These are phyloP conservation scores for Graphium sp. DNA, from an alignment of 2,329 filamentous ascomycete species.

Conservation along the genomic window DNA sequence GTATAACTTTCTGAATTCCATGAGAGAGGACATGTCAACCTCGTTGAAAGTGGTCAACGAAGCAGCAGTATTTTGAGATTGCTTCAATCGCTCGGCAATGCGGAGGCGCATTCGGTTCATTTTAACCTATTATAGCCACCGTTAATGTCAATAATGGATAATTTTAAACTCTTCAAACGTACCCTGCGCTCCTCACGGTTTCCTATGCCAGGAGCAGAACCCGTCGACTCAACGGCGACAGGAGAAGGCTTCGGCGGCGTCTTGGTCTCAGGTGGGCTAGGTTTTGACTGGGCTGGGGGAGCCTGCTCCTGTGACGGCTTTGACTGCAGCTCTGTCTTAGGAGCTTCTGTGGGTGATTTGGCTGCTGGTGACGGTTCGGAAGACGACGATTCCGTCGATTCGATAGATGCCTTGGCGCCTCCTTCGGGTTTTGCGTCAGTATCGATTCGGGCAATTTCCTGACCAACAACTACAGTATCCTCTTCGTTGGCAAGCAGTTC, in stretches of 20 bases:
- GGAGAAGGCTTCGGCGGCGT: constrained; percentile 14
- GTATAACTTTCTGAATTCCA: constrained; percentile 94
- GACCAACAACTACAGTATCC: constrained; percentile 86
- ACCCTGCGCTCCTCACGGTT: constrained; percentile 78
- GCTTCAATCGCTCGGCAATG: constrained; percentile 94
- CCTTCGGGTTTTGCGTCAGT: constrained; percentile 49
- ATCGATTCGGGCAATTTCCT: constrained; percentile 78
- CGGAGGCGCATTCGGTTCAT: constrained; percentile 99
- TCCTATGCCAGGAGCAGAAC: constrained; percentile 33
- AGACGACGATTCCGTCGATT: no score
- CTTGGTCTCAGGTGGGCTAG: constrained; percentile 20
- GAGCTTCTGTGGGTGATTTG: constrained; percentile 32
- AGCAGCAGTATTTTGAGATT: constrained; percentile 95
- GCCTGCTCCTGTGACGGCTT: constrained; percentile 22
- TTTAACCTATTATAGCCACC: constrained; percentile 51
- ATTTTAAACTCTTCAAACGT: constrained; percentile 18
- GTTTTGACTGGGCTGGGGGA: constrained; percentile 16
- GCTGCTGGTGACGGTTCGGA: constrained; percentile 8
- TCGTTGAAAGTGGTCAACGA: constrained; percentile 98
- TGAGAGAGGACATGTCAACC: constrained; percentile 94
- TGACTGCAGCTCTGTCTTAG: constrained; percentile 23
- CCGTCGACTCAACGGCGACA: constrained; percentile 3
- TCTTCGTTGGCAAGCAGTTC: constrained; percentile 86
- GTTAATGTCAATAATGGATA: background rate
- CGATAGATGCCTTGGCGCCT: constrained; percentile 27